phyloP scores from a whole-genome alignment of 2,329 filamentous ascomycete genomes.

The Neocatenulostroma microsporum region DNA sequence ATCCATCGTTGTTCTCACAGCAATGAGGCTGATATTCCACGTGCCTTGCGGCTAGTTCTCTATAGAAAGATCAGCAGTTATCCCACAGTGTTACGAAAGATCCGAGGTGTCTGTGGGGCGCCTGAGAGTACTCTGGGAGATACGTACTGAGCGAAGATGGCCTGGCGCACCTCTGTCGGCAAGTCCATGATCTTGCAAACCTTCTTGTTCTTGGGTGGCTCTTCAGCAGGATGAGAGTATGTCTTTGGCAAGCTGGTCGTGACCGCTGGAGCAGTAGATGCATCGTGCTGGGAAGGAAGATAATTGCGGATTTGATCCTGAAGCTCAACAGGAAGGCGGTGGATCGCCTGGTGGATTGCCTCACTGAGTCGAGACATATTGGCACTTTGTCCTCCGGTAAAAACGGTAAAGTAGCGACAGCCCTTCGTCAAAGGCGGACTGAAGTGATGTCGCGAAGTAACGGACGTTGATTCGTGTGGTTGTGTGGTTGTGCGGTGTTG shows the following conservation, averaged over 20 bases:
- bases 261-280: background rate
- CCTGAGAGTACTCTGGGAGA: no score
- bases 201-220: no score
- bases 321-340: background rate
- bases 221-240: background rate
- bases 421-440: no score
- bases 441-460: no score
- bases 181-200: slow-evolving; percentile 11
- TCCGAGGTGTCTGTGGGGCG: no score
- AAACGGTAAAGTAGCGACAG: no score
- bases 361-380: no score
- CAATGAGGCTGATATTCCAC: background rate
- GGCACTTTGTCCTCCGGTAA: no score
- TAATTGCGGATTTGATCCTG: background rate
- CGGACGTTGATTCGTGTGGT: no score
- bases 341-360: no score
- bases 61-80: slow-evolving; percentile 4
- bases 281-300: background rate
- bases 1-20: background rate
- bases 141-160: slow-evolving; percentile 15
- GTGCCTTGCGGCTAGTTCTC: background rate
- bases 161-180: slow-evolving; percentile 16
- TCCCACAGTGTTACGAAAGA: no score
- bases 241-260: background rate
- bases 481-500: no score